Evolutionary conservation across 2,329 filamentous ascomycete species (phyloP).

Genomic region (Scedosporium boydii): DNA sequence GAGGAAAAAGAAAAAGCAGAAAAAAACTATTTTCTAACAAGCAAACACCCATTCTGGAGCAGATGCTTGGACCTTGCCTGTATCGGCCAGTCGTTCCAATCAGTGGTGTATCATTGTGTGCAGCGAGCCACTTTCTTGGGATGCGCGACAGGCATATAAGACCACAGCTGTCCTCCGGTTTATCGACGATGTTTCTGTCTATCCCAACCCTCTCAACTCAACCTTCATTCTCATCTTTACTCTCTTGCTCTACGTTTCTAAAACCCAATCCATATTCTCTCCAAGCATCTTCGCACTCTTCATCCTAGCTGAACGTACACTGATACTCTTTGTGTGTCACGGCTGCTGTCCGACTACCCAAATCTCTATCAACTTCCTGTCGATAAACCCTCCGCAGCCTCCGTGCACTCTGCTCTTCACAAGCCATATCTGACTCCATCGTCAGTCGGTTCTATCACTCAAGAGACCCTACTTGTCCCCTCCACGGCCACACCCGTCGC

Average conservation of each 20-base stretch:
- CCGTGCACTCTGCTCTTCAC: neutral
- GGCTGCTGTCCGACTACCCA: neutral
- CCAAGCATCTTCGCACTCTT: neutral
- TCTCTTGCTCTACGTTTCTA: too few species aligned
- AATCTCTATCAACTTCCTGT: neutral
- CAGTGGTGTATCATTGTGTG: neutral
- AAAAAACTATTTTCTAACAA: conserved; percentile 2
- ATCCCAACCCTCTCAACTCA: neutral
- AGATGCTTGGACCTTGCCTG: neutral
- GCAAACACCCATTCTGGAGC: conserved; percentile 1
- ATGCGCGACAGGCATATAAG: conserved; percentile 5
- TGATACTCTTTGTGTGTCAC: too few species aligned
- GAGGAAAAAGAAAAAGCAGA: neutral
- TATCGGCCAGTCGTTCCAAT: neutral
- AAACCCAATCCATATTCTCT: neutral
- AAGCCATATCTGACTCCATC: neutral
- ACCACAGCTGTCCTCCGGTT: conserved; percentile 3
- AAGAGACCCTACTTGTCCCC: too few species aligned
- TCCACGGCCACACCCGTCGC: too few species aligned
- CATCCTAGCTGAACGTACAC: neutral
- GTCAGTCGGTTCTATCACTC: neutral
- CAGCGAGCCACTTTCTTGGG: neutral
- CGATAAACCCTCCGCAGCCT: neutral
- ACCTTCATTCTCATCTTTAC: neutral
- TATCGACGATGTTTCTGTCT: neutral